Conservation (phyloP, 306 rosid species). For the Malus orientalis region DNA sequence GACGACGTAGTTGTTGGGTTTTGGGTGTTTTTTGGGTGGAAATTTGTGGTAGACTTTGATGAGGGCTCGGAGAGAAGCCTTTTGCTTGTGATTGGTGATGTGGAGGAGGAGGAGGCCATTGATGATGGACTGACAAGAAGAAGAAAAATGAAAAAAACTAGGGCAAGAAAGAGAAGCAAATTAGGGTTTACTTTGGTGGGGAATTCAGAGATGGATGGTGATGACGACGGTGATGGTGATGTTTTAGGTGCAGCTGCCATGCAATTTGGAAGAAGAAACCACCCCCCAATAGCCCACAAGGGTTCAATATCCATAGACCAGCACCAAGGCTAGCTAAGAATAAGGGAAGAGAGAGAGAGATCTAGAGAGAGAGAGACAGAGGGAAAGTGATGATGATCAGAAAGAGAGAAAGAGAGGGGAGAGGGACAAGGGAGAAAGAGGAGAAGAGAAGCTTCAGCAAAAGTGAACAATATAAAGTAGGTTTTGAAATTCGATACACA, state of each 20-base stretch:
- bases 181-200: conserved; percentile 35
- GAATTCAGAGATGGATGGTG: conserved; percentile 34
- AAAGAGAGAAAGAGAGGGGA: not conserved
- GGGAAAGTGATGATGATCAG: not conserved
- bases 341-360: conserved; percentile 6
- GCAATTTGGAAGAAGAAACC: conserved; percentile 82
- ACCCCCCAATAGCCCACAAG: conserved; percentile 99
- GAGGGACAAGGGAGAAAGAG: conserved; percentile 1
- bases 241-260: conserved; percentile 72
- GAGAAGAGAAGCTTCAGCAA: conserved; percentile 67
- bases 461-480: conserved; percentile 53
- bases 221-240: conserved; percentile 31
- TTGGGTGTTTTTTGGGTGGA: conserved; percentile 35
- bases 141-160: conserved; percentile 45
- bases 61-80: conserved; percentile 36
- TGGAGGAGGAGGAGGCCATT: conserved; percentile 20
- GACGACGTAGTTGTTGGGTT: conserved; percentile 3
- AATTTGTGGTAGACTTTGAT: conserved; percentile 24
- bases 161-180: conserved; percentile 37
- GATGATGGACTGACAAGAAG: conserved; percentile 44
- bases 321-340: conserved; percentile 45
- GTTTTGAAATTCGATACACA: conserved; percentile 58
- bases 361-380: conserved; percentile 10
- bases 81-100: conserved; percentile 4
- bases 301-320: conserved; percentile 99